Conservation (phyloP, 164 flowering plant genomes). For the Chloranthus sessilifolius region DNA sequence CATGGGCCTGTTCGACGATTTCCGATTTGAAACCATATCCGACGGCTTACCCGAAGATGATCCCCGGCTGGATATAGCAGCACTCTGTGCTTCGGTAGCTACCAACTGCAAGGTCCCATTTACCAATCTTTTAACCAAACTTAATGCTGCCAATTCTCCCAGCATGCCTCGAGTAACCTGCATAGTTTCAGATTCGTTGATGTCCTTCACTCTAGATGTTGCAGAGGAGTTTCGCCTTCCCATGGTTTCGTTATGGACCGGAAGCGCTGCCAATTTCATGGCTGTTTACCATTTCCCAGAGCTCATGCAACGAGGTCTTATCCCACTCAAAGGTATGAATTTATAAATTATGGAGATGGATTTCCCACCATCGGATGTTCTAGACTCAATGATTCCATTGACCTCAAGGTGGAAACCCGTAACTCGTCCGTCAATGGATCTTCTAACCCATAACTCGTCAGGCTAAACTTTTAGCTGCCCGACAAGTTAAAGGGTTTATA, state of each 20-base stretch:
- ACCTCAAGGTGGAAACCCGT: no score
- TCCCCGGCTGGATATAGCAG: conserved; percentile 21
- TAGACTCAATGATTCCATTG: no score
- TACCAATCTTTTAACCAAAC: conserved; percentile 14
- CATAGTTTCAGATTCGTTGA: conserved; percentile 34
- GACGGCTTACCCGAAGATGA: conserved; percentile 34
- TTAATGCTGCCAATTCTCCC: conserved; percentile 13
- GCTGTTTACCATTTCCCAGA: conserved; percentile 19
- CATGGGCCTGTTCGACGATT: conserved; percentile 21
- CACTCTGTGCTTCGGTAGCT: conserved; percentile 12
- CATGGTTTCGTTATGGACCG: conserved; percentile 30
- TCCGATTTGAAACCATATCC: conserved; percentile 37
- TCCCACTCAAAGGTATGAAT: conserved; percentile 53
- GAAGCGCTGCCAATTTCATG: conserved; percentile 41
- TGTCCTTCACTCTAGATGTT: conserved; percentile 41
- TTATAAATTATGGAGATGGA: no score
- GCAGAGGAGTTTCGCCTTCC: conserved; percentile 33
- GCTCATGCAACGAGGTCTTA: conserved; percentile 25
- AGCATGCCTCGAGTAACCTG: conserved; percentile 32
- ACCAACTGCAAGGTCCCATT: no score
- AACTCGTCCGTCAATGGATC: no score
- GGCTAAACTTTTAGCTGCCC: no score
- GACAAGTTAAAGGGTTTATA: no score
- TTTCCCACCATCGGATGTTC: no score
- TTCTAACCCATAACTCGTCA: no score